Evolutionary conservation across 2,329 filamentous ascomycete species (phyloP).

Genomic region (Lecanosticta acicola): DNA sequence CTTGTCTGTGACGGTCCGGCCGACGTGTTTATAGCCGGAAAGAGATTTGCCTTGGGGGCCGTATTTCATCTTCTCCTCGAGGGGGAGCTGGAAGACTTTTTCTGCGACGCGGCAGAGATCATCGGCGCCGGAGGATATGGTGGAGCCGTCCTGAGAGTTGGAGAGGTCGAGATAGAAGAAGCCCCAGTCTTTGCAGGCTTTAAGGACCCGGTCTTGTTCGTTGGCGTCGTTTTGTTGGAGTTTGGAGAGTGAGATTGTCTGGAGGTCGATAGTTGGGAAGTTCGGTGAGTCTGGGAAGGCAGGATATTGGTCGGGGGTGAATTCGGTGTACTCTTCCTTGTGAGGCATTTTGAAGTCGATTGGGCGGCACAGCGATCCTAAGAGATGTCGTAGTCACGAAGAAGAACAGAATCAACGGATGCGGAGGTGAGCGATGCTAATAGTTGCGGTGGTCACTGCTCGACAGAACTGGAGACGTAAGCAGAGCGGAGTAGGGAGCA

Average conservation of each 20-base stretch:
- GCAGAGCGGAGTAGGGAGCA: no score
- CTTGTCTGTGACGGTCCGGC: conserved; percentile 44
- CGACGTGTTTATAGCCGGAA: conserved; percentile 37
- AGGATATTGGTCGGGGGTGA: conserved; percentile 33
- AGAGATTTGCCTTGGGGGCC: conserved; percentile 37
- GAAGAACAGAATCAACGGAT: neutral
- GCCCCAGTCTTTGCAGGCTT: conserved; percentile 44
- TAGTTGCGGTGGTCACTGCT: neutral
- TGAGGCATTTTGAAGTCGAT: conserved; percentile 26
- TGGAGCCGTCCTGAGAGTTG: conserved; percentile 25
- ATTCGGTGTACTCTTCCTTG: conserved; percentile 27
- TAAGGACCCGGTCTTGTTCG: conserved; percentile 37
- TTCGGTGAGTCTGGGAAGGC: conserved; percentile 35
- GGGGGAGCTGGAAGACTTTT: conserved; percentile 43
- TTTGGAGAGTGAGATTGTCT: conserved; percentile 38
- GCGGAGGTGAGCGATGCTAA: no score
- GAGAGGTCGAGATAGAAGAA: conserved; percentile 53
- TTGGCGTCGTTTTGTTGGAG: conserved; percentile 32
- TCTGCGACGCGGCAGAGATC: conserved; percentile 36
- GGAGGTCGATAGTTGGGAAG: conserved; percentile 25
- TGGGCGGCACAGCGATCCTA: neutral
- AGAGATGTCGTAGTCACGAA: neutral
- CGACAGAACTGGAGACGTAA: no score
- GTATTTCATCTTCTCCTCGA: conserved; percentile 46
- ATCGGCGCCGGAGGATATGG: conserved; percentile 24